These are phyloP conservation scores for Fusarium sp. DNA, from an alignment of 2,329 filamentous ascomycete genomes.

Conservation along the genomic window DNA sequence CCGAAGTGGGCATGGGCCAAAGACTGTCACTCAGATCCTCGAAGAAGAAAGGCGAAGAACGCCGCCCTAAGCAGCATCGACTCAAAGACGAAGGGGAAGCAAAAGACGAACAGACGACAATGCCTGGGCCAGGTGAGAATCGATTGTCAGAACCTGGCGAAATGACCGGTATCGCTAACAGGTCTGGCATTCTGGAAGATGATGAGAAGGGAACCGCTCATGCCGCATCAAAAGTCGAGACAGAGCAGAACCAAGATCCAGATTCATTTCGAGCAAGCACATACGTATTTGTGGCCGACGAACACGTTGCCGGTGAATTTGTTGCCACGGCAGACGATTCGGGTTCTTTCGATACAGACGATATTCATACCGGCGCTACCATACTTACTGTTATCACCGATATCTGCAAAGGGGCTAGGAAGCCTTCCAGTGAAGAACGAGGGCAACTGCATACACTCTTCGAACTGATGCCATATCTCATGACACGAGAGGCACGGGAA, in stretches of 20 bases:
- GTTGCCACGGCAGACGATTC: not conserved
- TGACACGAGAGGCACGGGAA: slow-evolving; percentile 6
- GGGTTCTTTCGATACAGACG: not conserved
- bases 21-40: not conserved
- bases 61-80: not conserved
- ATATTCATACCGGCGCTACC: slow-evolving; percentile 8
- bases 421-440: not conserved
- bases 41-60: not conserved
- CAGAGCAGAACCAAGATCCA: not conserved
- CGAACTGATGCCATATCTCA: slow-evolving; percentile 18
- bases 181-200: not conserved
- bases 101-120: slow-evolving; percentile 1
- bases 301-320: not conserved
- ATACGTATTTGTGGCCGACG: not conserved
- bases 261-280: not conserved
- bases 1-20: not conserved
- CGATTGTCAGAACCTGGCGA: not conserved
- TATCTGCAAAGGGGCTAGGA: slow-evolving; percentile 3
- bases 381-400: slow-evolving; percentile 8
- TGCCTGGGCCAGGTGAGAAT: not conserved
- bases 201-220: not conserved
- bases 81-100: not conserved
- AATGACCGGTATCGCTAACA: not conserved
- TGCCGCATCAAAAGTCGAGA: not conserved
- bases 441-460: slow-evolving; percentile 4